Base-by-base conservation (phyloP, 2,329 filamentous ascomycete genomes). In the Lecanicillium sp. region DNA sequence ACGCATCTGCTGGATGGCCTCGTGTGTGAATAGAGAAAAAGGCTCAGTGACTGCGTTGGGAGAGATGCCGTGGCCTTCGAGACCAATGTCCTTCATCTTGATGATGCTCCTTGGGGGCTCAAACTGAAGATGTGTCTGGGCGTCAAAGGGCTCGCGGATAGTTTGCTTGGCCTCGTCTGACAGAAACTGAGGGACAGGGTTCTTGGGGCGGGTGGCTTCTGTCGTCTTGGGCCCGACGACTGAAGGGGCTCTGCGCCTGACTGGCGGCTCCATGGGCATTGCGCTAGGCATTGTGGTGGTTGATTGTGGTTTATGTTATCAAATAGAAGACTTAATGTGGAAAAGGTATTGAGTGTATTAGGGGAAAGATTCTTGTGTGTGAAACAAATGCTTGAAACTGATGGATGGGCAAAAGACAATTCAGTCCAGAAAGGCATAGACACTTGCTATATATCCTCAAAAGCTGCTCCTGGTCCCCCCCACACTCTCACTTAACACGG, bases 21-120 rank as follows among this genome's bases (percentile, higher is more conserved):
- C 75, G 22, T 65, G 51, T 9, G 73, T 73, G 56, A 83, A 83
- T 17, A 83, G 64, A 4, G 65, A 65, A 53, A 83, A 83, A 0
- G 78, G 77, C 42, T 81, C 73, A 0, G 78, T 80, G 37, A 80
- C 77, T 11, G 77, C 80, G 35, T 77, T 63, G 1, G 69, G 68
- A 2, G 80, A 83, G 18, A 83, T 66, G 4, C 78, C 79, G 35
- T 61, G 64, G 40, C 67, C 64, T 27, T 73, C 64, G 29, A 73
- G 71, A 2, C 73, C 75, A 37, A 82, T 62, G 22, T 82, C 78
- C 48, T 71, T 65, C 78, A 83, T 83, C 14, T 65, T 73, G 48
- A 75, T 58, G 32, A 74, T 59, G 44, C 71, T 67, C 12, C 67
- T 60, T 9, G 71, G 67, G 12, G 66, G 53, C 37, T 67, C 60